Conservation (phyloP, 2,329 filamentous ascomycete species). For the Colletotrichum theobromicola region DNA sequence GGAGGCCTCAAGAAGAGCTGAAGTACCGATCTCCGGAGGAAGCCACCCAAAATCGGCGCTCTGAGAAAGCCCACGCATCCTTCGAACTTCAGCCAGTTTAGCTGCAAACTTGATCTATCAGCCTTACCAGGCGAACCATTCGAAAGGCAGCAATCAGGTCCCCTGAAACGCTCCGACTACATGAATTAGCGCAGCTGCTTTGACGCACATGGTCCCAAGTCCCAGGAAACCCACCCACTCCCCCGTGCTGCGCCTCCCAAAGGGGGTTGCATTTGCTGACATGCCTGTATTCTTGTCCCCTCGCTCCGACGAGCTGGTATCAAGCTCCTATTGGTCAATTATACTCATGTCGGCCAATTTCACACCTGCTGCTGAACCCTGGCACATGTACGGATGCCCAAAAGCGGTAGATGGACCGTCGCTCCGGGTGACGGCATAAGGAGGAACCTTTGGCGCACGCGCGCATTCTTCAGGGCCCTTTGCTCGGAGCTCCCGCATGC, state of each 20-base stretch:
- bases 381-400: background rate
- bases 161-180: background rate
- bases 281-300: background rate
- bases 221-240: background rate
- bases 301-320: background rate
- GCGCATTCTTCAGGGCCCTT: background rate
- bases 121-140: background rate
- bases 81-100: background rate
- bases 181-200: background rate
- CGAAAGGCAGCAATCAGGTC: background rate
- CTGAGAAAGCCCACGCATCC: background rate
- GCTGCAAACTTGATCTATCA: background rate
- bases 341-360: background rate
- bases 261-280: background rate
- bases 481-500: background rate
- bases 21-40: background rate
- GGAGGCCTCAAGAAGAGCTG: background rate
- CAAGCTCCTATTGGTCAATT: background rate
- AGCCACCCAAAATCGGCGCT: background rate
- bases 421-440: background rate
- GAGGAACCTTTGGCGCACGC: background rate
- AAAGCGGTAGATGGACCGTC: background rate
- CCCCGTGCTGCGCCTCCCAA: background rate
- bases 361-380: background rate
- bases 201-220: slow-evolving; percentile 1